These are phyloP conservation scores for Stephanodiscus minutulus DNA, from an alignment of 108 stramenopile genomes.

Conservation along the genomic window DNA sequence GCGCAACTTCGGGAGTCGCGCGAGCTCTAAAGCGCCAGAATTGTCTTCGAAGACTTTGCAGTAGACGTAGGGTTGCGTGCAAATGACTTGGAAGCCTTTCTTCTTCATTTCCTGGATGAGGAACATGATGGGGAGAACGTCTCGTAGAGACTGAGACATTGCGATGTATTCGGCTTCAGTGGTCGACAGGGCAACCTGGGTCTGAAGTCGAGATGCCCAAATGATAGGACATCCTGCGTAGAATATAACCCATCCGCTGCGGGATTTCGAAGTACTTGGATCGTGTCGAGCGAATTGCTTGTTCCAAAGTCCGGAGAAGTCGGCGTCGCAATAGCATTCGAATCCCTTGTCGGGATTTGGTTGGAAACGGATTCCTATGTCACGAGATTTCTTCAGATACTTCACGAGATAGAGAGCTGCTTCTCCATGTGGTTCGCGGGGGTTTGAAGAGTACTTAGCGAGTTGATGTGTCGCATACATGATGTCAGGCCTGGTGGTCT, in stretches of 20 bases:
- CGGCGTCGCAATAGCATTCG: constrained; percentile 26
- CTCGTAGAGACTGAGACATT: constrained; percentile 7
- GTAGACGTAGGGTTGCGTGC: constrained; percentile 11
- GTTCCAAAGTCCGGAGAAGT: constrained; percentile 8
- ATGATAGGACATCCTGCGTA: constrained; percentile 30
- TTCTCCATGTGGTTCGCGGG: neutral
- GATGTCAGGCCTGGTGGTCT: constrained; percentile 19
- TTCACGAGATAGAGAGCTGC: neutral
- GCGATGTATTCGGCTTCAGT: constrained; percentile 44
- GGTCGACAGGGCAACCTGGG: constrained; percentile 27
- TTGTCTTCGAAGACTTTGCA: constrained; percentile 51
- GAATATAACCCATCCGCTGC: constrained; percentile 32
- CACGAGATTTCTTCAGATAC: constrained; percentile 5
- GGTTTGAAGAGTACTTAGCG: constrained; percentile 10
- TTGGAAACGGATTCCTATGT: constrained; percentile 5
- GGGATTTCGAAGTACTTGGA: constrained; percentile 12
- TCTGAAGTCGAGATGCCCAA: constrained; percentile 30
- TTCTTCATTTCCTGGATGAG: neutral
- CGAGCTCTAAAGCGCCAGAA: constrained; percentile 34
- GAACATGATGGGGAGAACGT: constrained; percentile 17
- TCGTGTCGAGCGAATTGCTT: no score
- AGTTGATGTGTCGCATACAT: constrained; percentile 7
- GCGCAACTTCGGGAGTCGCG: constrained; percentile 6
- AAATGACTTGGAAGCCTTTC: constrained; percentile 11
- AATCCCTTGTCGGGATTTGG: constrained; percentile 11